Percentiles rank a stretch among this genome's conserved stretches.
Evolutionary conservation across 139 green algal species (phyloP).

Genomic region (Mychonastes homosphaera): DNA sequence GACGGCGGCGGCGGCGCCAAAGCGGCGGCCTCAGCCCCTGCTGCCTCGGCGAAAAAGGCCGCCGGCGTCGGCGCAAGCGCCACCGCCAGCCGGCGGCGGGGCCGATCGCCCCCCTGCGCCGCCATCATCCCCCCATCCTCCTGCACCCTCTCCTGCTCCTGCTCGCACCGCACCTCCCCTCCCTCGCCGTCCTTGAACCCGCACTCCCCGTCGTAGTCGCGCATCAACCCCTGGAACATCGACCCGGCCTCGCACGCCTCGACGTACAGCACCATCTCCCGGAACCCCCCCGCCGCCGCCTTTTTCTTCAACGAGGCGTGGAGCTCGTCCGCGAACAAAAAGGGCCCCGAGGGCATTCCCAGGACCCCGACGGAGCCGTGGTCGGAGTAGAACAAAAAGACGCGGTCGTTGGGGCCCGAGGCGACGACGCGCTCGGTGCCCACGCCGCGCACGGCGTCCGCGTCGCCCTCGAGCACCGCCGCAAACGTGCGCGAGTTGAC

Average conservation of each 20-base stretch:
- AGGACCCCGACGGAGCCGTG: conserved; percentile 70
- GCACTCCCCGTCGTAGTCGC: conserved; percentile 26
- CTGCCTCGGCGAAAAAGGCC: too few species aligned
- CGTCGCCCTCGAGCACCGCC: conserved; percentile 67
- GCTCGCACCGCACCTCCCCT: too few species aligned
- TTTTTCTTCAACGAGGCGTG: conserved; percentile 49
- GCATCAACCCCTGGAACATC: conserved; percentile 84
- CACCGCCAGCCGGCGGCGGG: too few species aligned
- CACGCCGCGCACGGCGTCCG: conserved; percentile 21
- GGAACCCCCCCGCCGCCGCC: conserved; percentile 47
- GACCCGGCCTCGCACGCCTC: conserved; percentile 86
- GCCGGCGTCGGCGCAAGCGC: too few species aligned
- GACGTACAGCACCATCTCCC: conserved; percentile 79
- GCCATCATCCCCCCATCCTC: too few species aligned
- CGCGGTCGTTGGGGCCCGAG: conserved; percentile 53
- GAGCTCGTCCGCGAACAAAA: conserved; percentile 86
- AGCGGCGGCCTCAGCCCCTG: too few species aligned
- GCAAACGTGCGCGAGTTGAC: conserved; percentile 78
- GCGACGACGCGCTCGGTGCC: conserved; percentile 42
- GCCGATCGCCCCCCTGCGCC: too few species aligned
- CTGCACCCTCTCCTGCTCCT: too few species aligned
- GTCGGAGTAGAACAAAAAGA: conserved; percentile 82
- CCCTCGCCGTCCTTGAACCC: too few species aligned
- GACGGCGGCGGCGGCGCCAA: too few species aligned
- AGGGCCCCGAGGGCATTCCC: conserved; percentile 75